phyloP scores from a whole-genome alignment of 2,329 filamentous ascomycete genomes.

The Diplodia seriata region DNA sequence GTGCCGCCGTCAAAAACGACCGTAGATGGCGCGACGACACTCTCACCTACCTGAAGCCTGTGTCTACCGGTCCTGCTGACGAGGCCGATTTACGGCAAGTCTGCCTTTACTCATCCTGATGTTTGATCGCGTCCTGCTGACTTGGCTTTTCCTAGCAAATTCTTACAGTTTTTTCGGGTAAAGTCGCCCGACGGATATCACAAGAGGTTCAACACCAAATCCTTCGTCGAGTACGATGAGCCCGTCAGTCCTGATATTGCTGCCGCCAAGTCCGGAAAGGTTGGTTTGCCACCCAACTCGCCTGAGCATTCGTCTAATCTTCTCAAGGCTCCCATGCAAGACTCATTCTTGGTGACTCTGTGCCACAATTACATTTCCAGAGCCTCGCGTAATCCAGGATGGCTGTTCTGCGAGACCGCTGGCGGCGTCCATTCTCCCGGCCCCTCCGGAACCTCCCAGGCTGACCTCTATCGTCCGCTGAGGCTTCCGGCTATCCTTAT shows the following conservation, averaged over 20 bases:
- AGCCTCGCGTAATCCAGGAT: slow-evolving; percentile 56
- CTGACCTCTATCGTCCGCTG: slow-evolving; percentile 76
- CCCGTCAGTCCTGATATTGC: slow-evolving; percentile 82
- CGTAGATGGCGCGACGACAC: slow-evolving; percentile 55
- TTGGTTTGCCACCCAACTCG: neutral
- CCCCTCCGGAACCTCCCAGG: slow-evolving; percentile 77
- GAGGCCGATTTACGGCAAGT: slow-evolving; percentile 71
- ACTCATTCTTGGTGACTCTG: slow-evolving; percentile 47
- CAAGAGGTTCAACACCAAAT: slow-evolving; percentile 55
- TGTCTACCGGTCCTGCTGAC: slow-evolving; percentile 74
- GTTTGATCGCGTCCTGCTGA: neutral
- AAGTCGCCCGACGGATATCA: neutral
- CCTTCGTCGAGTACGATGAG: slow-evolving; percentile 74
- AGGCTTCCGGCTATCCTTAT: slow-evolving; percentile 77
- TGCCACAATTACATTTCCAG: slow-evolving; percentile 51
- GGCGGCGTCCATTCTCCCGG: slow-evolving; percentile 82
- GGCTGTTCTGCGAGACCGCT: slow-evolving; percentile 79
- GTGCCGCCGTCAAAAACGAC: slow-evolving; percentile 60
- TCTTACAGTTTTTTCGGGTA: neutral
- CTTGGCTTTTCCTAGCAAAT: neutral
- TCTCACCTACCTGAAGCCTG: slow-evolving; percentile 76
- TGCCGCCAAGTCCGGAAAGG: slow-evolving; percentile 49
- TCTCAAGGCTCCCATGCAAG: slow-evolving; percentile 33
- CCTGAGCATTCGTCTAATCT: neutral
- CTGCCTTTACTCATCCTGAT: slow-evolving; percentile 4